Percentiles rank a stretch among this genome's conserved stretches.
These are phyloP conservation scores for Nephelium lappaceum DNA, from an alignment of 345 rosid genomes.

Conservation along the genomic window DNA sequence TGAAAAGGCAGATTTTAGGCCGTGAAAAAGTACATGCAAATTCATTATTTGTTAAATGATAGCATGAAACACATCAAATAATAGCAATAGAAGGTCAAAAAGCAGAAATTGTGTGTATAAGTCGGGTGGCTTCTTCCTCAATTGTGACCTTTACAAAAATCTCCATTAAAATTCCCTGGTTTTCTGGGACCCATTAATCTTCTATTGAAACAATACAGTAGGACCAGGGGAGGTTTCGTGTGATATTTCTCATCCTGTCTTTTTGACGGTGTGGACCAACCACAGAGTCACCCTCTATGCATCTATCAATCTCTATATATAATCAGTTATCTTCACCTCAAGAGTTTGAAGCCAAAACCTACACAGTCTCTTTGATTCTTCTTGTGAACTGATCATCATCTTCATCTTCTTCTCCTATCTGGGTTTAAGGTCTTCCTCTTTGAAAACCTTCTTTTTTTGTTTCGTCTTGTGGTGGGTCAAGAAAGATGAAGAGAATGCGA, in stretches of 20 bases:
- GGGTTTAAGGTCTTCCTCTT: neutral
- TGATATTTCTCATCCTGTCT: neutral
- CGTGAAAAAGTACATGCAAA: too few species aligned
- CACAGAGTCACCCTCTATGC: neutral
- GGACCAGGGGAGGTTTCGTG: constrained; percentile 6
- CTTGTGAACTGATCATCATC: neutral
- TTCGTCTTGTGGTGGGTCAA: neutral
- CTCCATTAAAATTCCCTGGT: too few species aligned
- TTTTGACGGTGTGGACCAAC: neutral
- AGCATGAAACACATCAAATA: too few species aligned
- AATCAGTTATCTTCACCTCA: neutral
- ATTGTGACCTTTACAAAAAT: too few species aligned
- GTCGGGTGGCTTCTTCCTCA: too few species aligned
- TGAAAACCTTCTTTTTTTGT: neutral
- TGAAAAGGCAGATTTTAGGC: too few species aligned
- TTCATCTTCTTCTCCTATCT: neutral
- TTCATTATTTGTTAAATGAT: too few species aligned
- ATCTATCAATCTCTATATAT: neutral
- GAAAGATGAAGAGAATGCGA: constrained; percentile 32
- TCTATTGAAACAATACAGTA: too few species aligned
- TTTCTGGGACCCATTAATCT: too few species aligned
- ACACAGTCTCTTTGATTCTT: neutral
- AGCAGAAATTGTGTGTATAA: too few species aligned
- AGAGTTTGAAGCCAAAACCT: neutral
- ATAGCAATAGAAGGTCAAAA: too few species aligned